Evolutionary conservation across 495 filamentous ascomycete species (phyloP), one percentile per base, ranked within the genome.

Genomic region (Aspergillus leporis): DNA sequence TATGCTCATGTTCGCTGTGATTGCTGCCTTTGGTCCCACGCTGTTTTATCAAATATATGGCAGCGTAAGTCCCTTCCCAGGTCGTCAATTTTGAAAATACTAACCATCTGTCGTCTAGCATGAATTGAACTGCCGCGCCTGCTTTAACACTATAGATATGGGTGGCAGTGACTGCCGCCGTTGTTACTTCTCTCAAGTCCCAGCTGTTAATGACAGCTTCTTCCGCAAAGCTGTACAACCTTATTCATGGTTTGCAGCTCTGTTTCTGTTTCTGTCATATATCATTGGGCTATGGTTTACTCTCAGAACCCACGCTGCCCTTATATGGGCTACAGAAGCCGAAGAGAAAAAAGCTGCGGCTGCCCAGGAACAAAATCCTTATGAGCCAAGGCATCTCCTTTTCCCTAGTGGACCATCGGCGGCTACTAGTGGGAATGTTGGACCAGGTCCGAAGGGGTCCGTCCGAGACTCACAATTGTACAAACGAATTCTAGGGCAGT

Each of bases 41-140:
- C 79, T 98, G n/a, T 99, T 99, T 75, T 99, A 97, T 74, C 92
- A 98, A 65, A 97, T 99, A 45, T 98, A 97, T 75, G 94, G 94
- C 58, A 96, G 92, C 57, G 88, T 91, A 81, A 79, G 87, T 81
- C 16, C 18, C 21, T 54, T 19, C 25, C 13, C 16, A 13, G 46
- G 14, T 6, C 1, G 31, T 1, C 19, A 46, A 9, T 18, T 49
- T 40, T 38, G 5, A 34, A 19, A 5, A 30, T 57, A 81, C 68
- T 74, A 10, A 68, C 55, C 50, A 48, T 51, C 58, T 19, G 14
- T 1, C 9, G 41, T 62, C 53, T 40, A 91, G 88, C 95, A 98
- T 69, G 92, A 98, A 77, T 80, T 98, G 32, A 92, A 88, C 53
- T 98, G 94, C 71, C 85, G 87, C 70, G 82, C 87, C 58, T 98